A percentile compares a stretch with the other conserved stretches of the same genome.
Evolutionary conservation across 1,139 yeast species (phyloP).

Genomic region (Sugiyamaella novakii): DNA sequence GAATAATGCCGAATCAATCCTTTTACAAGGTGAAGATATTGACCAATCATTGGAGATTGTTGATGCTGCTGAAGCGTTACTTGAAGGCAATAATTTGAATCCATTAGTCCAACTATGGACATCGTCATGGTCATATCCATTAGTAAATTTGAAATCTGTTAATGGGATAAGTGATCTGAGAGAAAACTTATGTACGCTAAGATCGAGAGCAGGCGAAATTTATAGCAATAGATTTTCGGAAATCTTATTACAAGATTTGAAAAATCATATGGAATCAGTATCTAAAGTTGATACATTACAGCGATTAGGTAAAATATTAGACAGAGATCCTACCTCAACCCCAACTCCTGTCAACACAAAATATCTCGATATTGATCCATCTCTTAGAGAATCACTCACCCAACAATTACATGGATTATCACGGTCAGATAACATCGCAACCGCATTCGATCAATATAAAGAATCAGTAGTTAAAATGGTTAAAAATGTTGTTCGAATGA

Average conservation of each 20-base stretch:
- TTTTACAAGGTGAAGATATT: constrained; percentile 25
- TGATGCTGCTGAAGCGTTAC: constrained; percentile 57
- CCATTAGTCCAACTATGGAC: constrained; percentile 43
- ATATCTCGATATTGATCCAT: constrained; percentile 45
- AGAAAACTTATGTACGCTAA: constrained; percentile 53
- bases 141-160: constrained; percentile 55
- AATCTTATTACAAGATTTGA: constrained; percentile 60
- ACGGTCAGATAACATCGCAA: constrained; percentile 62
- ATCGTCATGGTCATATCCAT: constrained; percentile 26
- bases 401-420: constrained; percentile 57
- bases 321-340: constrained; percentile 24
- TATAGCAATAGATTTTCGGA: constrained; percentile 61
- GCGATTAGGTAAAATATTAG: constrained; percentile 46
- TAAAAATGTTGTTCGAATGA: constrained; percentile 66
- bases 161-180: constrained; percentile 63
- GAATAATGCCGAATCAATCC: constrained; percentile 31
- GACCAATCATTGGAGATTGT: constrained; percentile 56
- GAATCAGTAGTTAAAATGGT: constrained; percentile 68
- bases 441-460: constrained; percentile 68
- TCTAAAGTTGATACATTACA: constrained; percentile 54
- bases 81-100: constrained; percentile 48
- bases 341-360: constrained; percentile 30
- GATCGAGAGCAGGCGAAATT: constrained; percentile 64
- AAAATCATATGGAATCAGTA: constrained; percentile 55
- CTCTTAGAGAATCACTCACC: constrained; percentile 47